Conservation (phyloP, 352 stramenopile genomes). For the Globisporangium paroecandrum region DNA sequence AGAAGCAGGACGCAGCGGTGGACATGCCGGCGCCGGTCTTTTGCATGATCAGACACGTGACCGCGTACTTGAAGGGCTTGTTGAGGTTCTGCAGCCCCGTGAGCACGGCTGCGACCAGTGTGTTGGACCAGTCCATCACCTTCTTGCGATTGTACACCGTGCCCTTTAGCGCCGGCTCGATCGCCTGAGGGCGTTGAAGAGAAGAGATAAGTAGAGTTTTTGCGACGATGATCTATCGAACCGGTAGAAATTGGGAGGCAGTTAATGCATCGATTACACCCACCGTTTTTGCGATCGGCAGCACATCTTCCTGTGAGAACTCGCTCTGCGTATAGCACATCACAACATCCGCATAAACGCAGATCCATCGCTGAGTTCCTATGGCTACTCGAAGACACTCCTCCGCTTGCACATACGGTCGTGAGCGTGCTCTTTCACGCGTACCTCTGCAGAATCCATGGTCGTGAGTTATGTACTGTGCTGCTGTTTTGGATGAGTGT, state of each 20-base stretch:
- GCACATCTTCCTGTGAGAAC: slow-evolving; percentile 74
- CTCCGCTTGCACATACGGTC: neutral
- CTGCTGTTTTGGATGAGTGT: slow-evolving; percentile 3
- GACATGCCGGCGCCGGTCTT: slow-evolving; percentile 75
- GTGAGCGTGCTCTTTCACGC: neutral
- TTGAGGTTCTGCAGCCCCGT: slow-evolving; percentile 83
- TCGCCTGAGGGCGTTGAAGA: slow-evolving; percentile 32
- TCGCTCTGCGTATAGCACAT: slow-evolving; percentile 42
- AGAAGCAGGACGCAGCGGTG: slow-evolving; percentile 71
- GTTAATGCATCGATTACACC: neutral
- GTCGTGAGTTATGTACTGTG: neutral
- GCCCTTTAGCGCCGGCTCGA: slow-evolving; percentile 74
- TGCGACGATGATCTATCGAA: no score
- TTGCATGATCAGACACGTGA: slow-evolving; percentile 85
- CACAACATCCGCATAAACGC: neutral
- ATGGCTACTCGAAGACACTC: neutral
- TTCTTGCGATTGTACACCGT: slow-evolving; percentile 86
- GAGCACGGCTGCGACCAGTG: slow-evolving; percentile 74
- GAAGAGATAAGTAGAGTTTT: neutral
- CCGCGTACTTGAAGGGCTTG: slow-evolving; percentile 85
- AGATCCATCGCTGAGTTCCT: neutral
- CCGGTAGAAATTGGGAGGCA: neutral
- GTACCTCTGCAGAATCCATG: slow-evolving; percentile 54
- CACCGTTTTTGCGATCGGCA: slow-evolving; percentile 71
- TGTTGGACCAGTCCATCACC: slow-evolving; percentile 83